A percentile compares a stretch with the other conserved stretches of the same genome.
Conservation (phyloP, 495 filamentous ascomycete genomes). For the Ascodesmis nigricans region DNA sequence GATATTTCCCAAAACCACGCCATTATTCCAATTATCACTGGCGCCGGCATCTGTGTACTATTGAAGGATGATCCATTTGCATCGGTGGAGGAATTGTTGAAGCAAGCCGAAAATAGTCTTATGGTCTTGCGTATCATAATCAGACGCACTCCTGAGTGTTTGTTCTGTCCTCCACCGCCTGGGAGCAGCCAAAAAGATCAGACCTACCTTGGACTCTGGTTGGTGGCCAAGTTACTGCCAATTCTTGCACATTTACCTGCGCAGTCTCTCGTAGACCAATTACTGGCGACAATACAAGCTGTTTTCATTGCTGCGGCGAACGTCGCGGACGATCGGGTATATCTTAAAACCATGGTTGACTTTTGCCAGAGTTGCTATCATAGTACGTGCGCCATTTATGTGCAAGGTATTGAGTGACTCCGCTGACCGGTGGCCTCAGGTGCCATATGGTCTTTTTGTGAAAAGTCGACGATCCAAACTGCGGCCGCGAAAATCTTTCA, state of each 20-base stretch:
- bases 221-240: constrained; percentile 40
- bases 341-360: constrained; percentile 23
- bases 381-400: constrained; percentile 25
- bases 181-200: constrained; percentile 27
- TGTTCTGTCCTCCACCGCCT: constrained; percentile 30
- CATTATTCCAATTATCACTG: constrained; percentile 61
- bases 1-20: constrained; percentile 54
- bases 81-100: constrained; percentile 27
- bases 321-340: constrained; percentile 14
- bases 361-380: constrained; percentile 26
- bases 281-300: constrained; percentile 28
- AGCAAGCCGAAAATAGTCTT: constrained; percentile 42
- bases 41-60: constrained; percentile 52
- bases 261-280: constrained; percentile 23
- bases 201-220: constrained; percentile 59
- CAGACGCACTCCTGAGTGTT: constrained; percentile 45
- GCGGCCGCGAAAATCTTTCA: constrained; percentile 11
- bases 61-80: constrained; percentile 39
- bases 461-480: constrained; percentile 13
- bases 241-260: constrained; percentile 27
- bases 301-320: constrained; percentile 27
- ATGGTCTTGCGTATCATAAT: constrained; percentile 51
- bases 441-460: constrained; percentile 26
- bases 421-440: too few species aligned
- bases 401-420: too few species aligned